Conservation (phyloP, 352 stramenopile genomes). For the Globisporangium camurandrum region DNA sequence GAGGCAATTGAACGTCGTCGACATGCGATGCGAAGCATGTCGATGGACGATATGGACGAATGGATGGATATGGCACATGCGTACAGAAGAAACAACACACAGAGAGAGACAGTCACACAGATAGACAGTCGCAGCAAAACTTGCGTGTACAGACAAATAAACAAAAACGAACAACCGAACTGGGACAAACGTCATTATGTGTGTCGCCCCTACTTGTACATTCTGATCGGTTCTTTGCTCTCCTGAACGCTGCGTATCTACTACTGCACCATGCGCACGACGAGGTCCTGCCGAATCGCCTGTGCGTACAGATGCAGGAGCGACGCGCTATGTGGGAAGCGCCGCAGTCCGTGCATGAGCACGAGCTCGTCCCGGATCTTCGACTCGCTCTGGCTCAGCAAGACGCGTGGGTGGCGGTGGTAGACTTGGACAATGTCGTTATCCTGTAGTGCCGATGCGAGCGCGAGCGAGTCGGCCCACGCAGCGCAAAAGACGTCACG, state of each 20-base stretch:
- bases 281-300: constrained; percentile 29
- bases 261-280: constrained; percentile 12
- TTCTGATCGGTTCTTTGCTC: too few species aligned
- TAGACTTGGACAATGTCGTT: constrained; percentile 31
- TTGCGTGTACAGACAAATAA: not conserved
- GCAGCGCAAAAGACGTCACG: constrained; percentile 33
- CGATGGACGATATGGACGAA: too few species aligned
- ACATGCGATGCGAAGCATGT: not conserved
- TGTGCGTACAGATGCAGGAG: constrained; percentile 48
- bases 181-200: not conserved
- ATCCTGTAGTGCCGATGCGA: constrained; percentile 20
- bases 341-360: constrained; percentile 49
- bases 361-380: constrained; percentile 47
- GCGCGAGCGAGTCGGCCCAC: constrained; percentile 24
- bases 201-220: too few species aligned
- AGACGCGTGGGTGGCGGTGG: constrained; percentile 12
- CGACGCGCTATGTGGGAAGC: constrained; percentile 33
- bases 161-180: too few species aligned
- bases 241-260: too few species aligned
- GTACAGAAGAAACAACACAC: too few species aligned
- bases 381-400: constrained; percentile 25
- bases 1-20: too few species aligned
- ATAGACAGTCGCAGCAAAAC: constrained; percentile 3
- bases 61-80: too few species aligned
- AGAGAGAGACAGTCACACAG: too few species aligned